Base-by-base conservation (phyloP, 2,329 filamentous ascomycete species). In the Eurotiales sp. region DNA sequence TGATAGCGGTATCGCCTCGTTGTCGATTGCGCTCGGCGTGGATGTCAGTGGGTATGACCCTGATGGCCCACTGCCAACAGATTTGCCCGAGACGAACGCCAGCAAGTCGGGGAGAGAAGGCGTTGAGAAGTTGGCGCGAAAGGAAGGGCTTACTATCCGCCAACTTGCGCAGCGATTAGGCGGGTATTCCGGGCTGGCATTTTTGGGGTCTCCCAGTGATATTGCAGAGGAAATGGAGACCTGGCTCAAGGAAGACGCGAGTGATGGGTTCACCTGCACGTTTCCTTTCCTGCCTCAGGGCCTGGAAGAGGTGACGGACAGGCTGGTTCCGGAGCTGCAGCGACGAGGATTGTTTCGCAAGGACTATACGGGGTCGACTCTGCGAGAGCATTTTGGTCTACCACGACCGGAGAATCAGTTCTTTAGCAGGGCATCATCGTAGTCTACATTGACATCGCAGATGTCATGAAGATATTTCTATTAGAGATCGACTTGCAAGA, bases 361-460 rank as follows among this genome's bases (percentile, higher is more conserved):
- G 6, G 78, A 81, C 1, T 81, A 82, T 56, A 66, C 74, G 43
- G 79, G 78, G 1, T 71, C 68, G 1, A 81, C 78, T 1, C 60
- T 81, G 58, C 65, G 79, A 36, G 78, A 81, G 34, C 78, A 82
- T 61, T 66, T 82, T 36, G 78, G 77, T 4, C 69, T 82, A 27
- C 72, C 73, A 8, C 64, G 77, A 19, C 78, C 77, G 1, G 63
- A 59, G 49, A 74, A 73, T 52, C 66, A 58, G 7, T 73, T 72
- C 48, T 73, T 72, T 22, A 7, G 46, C 2, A 8, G 23, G 36
- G 8, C 25, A 21, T 19, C 6, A 15, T 37, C 3, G 12, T 36
- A 2, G 3, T 7, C 25, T 27, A 6, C 5, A 27, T 27, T 27
- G 25, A 34, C 19, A 36, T 17, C n/a, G 11, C 34, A 15, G 2